phyloP scores from a whole-genome alignment of 805 yeast species.

The Barnettozyma sucrosica region DNA sequence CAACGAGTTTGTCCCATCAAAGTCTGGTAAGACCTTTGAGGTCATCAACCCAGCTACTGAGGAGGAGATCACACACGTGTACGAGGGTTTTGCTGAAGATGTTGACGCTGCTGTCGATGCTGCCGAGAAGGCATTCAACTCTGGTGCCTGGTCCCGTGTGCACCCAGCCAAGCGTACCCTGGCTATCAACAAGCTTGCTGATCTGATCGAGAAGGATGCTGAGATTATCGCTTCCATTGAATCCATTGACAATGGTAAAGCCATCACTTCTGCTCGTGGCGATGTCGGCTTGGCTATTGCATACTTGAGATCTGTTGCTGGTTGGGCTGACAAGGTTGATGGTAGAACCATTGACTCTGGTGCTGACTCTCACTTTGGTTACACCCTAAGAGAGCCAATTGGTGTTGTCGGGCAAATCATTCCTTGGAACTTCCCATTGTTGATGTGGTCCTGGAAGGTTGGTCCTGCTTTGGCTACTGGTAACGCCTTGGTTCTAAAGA shows the following conservation, averaged over 20 bases:
- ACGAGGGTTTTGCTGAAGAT: slow-evolving; percentile 10
- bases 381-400: slow-evolving; percentile 13
- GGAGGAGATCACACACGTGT: slow-evolving; percentile 11
- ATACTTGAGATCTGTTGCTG: slow-evolving; percentile 14
- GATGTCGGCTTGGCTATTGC: slow-evolving; percentile 12
- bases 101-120: slow-evolving; percentile 12
- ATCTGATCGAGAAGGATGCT: slow-evolving; percentile 10
- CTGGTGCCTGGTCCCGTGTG: slow-evolving; percentile 12
- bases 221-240: slow-evolving; percentile 11
- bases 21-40: slow-evolving; percentile 10
- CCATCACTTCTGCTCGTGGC: slow-evolving; percentile 13
- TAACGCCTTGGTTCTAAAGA: slow-evolving; percentile 11
- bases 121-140: slow-evolving; percentile 10
- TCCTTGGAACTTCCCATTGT: slow-evolving; percentile 14
- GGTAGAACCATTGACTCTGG: slow-evolving; percentile 13
- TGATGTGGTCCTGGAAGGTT: slow-evolving; percentile 15
- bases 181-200: slow-evolving; percentile 12
- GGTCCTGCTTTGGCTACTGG: slow-evolving; percentile 15
- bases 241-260: slow-evolving; percentile 12
- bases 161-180: slow-evolving; percentile 12
- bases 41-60: slow-evolving; percentile 12
- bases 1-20: slow-evolving; percentile 10
- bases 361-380: slow-evolving; percentile 8
- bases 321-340: slow-evolving; percentile 15
- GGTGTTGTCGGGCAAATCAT: slow-evolving; percentile 15